Conservation (phyloP, 257 asterid species). For the Asclepias syriaca region DNA sequence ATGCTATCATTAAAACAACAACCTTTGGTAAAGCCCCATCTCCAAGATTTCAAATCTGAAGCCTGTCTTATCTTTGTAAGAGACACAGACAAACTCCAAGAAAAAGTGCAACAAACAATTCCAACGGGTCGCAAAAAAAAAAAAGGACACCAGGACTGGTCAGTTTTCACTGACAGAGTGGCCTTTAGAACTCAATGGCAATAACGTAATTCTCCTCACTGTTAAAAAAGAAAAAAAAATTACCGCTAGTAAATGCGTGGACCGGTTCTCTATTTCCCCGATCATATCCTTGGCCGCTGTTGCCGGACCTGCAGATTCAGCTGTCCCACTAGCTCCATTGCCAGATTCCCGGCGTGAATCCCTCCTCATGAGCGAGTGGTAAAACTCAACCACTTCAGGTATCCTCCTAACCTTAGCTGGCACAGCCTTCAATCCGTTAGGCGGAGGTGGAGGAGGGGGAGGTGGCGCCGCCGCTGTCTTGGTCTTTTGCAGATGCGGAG, state of each 20-base stretch:
- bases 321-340: conserved; percentile 30
- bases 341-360: conserved; percentile 71
- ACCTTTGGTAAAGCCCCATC: conserved; percentile 17
- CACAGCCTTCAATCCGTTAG: conserved; percentile 37
- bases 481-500: conserved; percentile 6
- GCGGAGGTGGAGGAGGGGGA: conserved; percentile 55
- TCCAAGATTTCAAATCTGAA: conserved; percentile 41
- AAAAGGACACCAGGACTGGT: conserved; percentile 35
- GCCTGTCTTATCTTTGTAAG: conserved; percentile 40
- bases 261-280: conserved; percentile 98
- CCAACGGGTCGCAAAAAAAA: conserved; percentile 13
- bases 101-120: conserved; percentile 10
- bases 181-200: conserved; percentile 23
- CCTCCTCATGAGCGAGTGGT: conserved; percentile 90
- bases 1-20: conserved; percentile 27
- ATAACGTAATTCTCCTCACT: conserved; percentile 26
- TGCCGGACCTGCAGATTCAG: conserved; percentile 42
- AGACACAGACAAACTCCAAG: conserved; percentile 30
- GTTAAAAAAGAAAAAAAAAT: conserved; percentile 1
- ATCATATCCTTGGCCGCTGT: conserved; percentile 86
- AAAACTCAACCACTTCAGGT: conserved; percentile 93
- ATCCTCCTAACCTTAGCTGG: conserved; percentile 68
- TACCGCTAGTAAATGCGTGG: conserved; percentile 89
- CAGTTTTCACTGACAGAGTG: conserved; percentile 41
- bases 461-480: conserved; percentile 23